Conservation (phyloP, 2,329 filamentous ascomycete species). For the Nemania sp. region DNA sequence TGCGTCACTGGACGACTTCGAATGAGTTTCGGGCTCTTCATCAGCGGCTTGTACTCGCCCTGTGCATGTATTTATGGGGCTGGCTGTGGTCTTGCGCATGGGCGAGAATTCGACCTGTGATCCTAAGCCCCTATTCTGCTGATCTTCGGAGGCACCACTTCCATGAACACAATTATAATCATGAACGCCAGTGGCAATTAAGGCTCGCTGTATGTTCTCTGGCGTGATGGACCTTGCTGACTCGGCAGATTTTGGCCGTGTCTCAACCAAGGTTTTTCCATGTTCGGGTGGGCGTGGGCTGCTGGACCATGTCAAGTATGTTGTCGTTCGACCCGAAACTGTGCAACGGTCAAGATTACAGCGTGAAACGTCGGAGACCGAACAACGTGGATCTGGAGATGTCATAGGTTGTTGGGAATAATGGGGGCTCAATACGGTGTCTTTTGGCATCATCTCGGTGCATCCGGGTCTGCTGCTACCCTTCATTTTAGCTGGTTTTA, state of each 20-base stretch:
- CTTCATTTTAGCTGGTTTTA: constrained; percentile 5
- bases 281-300: constrained; percentile 27
- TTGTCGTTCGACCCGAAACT: constrained; percentile 23
- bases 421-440: not conserved
- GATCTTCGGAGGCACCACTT: constrained; percentile 19
- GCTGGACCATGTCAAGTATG: constrained; percentile 36
- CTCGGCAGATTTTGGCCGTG: constrained; percentile 4
- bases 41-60: not conserved
- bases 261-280: not conserved
- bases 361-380: not conserved
- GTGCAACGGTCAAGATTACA: not conserved
- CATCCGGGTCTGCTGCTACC: not conserved
- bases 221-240: constrained; percentile 28
- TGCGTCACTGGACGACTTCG: not conserved
- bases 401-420: not conserved
- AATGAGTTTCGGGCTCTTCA: not conserved
- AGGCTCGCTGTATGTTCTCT: constrained; percentile 23
- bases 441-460: not conserved
- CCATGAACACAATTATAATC: constrained; percentile 27
- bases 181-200: constrained; percentile 34
- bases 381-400: not conserved
- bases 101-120: constrained; percentile 1
- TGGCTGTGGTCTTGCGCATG: not conserved
- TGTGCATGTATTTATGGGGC: not conserved
- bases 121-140: not conserved